These are phyloP conservation scores for Aspergillus panamensis DNA, from an alignment of 495 filamentous ascomycete species.

Conservation along the genomic window DNA sequence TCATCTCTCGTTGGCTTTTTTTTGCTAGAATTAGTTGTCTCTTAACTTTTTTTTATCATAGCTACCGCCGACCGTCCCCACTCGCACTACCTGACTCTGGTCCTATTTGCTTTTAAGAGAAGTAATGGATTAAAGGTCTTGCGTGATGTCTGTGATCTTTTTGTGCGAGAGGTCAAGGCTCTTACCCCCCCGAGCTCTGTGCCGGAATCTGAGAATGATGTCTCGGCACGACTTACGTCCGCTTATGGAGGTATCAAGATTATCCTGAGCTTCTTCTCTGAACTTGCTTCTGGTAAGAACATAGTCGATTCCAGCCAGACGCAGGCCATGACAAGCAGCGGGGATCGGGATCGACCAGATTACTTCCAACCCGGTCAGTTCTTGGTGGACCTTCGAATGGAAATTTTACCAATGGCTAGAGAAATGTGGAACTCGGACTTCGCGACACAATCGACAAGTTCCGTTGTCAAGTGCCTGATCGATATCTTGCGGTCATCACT, in stretches of 20 bases:
- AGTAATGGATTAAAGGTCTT: conserved; percentile 69
- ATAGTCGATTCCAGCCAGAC: conserved; percentile 71
- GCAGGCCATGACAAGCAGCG: conserved; percentile 55
- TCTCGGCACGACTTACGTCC: conserved; percentile 49
- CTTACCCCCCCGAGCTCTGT: conserved; percentile 35
- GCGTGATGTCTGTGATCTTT: conserved; percentile 68
- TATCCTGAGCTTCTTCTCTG: conserved; percentile 76
- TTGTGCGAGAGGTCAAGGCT: conserved; percentile 62
- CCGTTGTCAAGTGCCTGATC: conserved; percentile 74
- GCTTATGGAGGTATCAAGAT: conserved; percentile 72
- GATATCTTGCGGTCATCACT: conserved; percentile 79
- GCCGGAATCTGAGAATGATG: conserved; percentile 42
- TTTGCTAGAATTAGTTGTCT: conserved; percentile 3
- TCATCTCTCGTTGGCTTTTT: background rate
- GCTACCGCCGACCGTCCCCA: conserved; percentile 54
- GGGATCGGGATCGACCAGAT: conserved; percentile 58
- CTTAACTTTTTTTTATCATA: conserved; percentile 18
- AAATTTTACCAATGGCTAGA: conserved; percentile 72
- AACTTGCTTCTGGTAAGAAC: conserved; percentile 71
- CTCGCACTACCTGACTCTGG: conserved; percentile 70
- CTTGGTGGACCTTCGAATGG: conserved; percentile 79
- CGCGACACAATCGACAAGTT: conserved; percentile 69
- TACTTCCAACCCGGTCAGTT: conserved; percentile 73
- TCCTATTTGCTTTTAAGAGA: conserved; percentile 82
- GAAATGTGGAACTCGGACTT: conserved; percentile 73